phyloP scores from a whole-genome alignment of 345 rosid species.

The Populus pruinosa region DNA sequence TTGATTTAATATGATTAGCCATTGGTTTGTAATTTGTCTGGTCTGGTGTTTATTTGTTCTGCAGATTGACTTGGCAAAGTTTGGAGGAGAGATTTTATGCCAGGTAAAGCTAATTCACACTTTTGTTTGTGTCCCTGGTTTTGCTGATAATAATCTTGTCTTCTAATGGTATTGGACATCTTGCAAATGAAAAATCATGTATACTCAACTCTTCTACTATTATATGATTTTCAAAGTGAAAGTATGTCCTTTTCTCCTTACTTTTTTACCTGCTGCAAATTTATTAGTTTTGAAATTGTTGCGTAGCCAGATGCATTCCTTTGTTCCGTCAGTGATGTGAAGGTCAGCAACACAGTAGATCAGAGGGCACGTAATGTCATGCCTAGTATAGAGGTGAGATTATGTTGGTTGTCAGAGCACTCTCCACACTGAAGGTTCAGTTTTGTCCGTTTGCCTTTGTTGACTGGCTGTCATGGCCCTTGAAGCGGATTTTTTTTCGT shows the following conservation, averaged over 20 bases:
- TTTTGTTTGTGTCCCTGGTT: not conserved
- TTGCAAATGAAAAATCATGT: not conserved
- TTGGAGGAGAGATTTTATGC: slow-evolving; percentile 90
- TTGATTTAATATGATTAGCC: slow-evolving; percentile 7
- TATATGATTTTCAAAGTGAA: not conserved
- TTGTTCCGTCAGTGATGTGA: slow-evolving; percentile 89
- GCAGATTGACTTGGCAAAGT: slow-evolving; percentile 86
- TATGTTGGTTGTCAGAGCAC: not conserved
- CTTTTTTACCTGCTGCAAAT: slow-evolving; percentile 8
- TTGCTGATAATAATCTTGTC: not conserved
- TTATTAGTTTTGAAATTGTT: slow-evolving; percentile 30
- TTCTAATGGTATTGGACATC: not conserved
- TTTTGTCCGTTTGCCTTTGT: not conserved
- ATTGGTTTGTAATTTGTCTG: slow-evolving; percentile 16
- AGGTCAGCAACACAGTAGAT: slow-evolving; percentile 66
- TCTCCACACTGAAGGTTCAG: not conserved
- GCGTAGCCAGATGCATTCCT: slow-evolving; percentile 98
- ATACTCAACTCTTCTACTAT: not conserved
- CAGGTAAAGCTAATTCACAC: slow-evolving; percentile 57
- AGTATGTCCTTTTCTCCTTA: not conserved
- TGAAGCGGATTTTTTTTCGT: not conserved
- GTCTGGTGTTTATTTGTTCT: slow-evolving; percentile 12
- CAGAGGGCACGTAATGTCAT: slow-evolving; percentile 72
- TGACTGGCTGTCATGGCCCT: not conserved
- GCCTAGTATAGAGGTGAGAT: slow-evolving; percentile 70